Evolutionary conservation across 1,284 basidiomycete species (phyloP), one percentile per base, ranked within the genome.

Genomic region (Dichomitus squalens): DNA sequence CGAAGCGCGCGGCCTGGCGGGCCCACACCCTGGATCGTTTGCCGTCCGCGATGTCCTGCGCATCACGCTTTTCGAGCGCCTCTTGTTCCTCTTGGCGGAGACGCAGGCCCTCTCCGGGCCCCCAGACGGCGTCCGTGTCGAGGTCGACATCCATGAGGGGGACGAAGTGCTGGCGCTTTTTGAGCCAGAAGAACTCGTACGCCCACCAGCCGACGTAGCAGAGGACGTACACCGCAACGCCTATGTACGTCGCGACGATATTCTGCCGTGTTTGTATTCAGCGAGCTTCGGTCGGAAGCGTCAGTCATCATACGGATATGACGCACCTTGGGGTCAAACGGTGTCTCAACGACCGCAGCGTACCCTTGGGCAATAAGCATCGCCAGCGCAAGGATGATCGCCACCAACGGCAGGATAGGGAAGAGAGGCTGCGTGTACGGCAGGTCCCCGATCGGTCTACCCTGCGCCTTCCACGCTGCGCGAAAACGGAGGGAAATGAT

Each of bases 291-390:
- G 20, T 8, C 39, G 18, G 12, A 18, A 21, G 7, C 38, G 34
- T 12, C 4, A 20, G 16, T 20, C 3, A 48, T 44, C n/a, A 34
- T 40, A 16, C 20, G 12, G 23, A n/a, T 27, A 35, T 18, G 25
- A 60, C 72, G 27, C 53, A 76, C 75, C 64, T 67, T 59, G 1
- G 65, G 61, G 27, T 66, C 67, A 58, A 76, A 79, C 20, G 75
- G 75, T 53, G 67, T 52, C 40, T 70, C 52, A 18, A 67, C 63
- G 49, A 72, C 69, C 0, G 79, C 72, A 2, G 79, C 71, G 61
- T 83, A 82, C 5, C 81, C 82, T 60, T 82, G 75, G 1, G 80
- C 82, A 23, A 76, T 66, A 63, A 84, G 82, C 78, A 82, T 79
- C 55, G 77, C 63, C 7, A 70, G 70, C 5, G 76, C 77, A 11